A percentile compares a stretch with the other conserved stretches of the same genome.
Evolutionary conservation across 129 eudicot genomes (phyloP).

Genomic region (Lactuca saligna): DNA sequence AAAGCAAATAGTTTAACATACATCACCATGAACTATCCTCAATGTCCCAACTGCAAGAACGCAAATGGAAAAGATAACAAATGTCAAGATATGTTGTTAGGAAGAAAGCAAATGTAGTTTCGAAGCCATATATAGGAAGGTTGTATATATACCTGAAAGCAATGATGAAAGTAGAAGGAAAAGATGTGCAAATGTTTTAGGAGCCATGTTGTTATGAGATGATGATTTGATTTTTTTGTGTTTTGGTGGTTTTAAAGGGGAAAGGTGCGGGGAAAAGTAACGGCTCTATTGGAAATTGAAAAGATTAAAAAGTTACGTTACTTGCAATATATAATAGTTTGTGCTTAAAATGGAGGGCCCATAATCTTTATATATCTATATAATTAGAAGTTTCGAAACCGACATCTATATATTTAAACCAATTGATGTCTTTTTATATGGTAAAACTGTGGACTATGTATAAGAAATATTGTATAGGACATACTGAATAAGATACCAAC

Average conservation of each 20-base stretch:
- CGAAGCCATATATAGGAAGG: not conserved
- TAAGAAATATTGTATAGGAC: too few relatives aligned
- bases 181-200: slow-evolving; percentile 24
- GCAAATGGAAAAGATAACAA: not conserved
- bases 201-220: slow-evolving; percentile 21
- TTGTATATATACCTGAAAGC: slow-evolving; percentile 33
- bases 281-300: slow-evolving; percentile 32
- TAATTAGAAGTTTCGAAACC: not conserved
- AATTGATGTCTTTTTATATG: not conserved
- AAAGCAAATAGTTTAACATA: not conserved
- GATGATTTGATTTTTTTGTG: slow-evolving; percentile 25
- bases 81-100: slow-evolving; percentile 7
- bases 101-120: too few relatives aligned
- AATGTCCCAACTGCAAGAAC: slow-evolving; percentile 21
- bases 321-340: slow-evolving; percentile 16
- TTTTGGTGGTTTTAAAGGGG: slow-evolving; percentile 18
- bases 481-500: too few relatives aligned
- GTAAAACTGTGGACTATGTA: not conserved
- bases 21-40: slow-evolving; percentile 17
- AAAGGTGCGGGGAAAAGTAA: slow-evolving; percentile 17
- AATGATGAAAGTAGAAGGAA: slow-evolving; percentile 24
- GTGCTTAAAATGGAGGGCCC: slow-evolving; percentile 13
- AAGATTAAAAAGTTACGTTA: slow-evolving; percentile 34
- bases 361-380: not conserved
- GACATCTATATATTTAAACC: not conserved